Evolutionary conservation across 2,329 filamentous ascomycete species (phyloP), one percentile per base, ranked within the genome.

Genomic region (Penicillium sp.): DNA sequence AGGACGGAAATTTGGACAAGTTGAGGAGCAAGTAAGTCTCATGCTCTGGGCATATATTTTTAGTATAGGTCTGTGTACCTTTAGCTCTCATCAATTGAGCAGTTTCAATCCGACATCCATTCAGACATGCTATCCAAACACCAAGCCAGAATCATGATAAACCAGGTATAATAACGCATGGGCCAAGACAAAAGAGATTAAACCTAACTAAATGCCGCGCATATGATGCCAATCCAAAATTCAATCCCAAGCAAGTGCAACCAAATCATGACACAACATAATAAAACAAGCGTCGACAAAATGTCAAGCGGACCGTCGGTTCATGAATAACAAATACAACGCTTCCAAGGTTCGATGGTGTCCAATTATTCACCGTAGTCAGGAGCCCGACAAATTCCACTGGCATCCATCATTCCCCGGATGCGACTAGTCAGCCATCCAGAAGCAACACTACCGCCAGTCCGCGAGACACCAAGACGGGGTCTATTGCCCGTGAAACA

Each of bases 381-480:
- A 6, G 68, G 66, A 29, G 49, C 59, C 50, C 59, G 47, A 56
- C 71, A 74, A 33, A 63, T 43, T 7, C 69, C 69, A 16, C 63
- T 70, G n/a, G 62, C 49, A 27, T 66, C 60, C 55, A 71, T 61
- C 66, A 71, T 64, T 7, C 58, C 55, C 26, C 67, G 66, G 42
- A 76, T 68, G 14, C 70, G 67, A 26, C 57, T 63, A 21, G 67
- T 61, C 11, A 71, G 53, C 72, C 74, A 75, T 1, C 72, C 73
- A 1, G 73, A 75, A 16, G 62, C 62, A 2, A 65, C 60, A 2
- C 64, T 62, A 8, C 53, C 43, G 10, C 26, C 13, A 7, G 64
- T 45, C 14, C 57, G 63, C 5, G 59, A 27, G n/a, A 62, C 54
- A 4, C 73, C 73, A 21, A 76, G 62, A 27, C 68, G 68, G 6